Base-by-base conservation (phyloP, 1,139 yeast genomes). In the Protomyces macrosporus region DNA sequence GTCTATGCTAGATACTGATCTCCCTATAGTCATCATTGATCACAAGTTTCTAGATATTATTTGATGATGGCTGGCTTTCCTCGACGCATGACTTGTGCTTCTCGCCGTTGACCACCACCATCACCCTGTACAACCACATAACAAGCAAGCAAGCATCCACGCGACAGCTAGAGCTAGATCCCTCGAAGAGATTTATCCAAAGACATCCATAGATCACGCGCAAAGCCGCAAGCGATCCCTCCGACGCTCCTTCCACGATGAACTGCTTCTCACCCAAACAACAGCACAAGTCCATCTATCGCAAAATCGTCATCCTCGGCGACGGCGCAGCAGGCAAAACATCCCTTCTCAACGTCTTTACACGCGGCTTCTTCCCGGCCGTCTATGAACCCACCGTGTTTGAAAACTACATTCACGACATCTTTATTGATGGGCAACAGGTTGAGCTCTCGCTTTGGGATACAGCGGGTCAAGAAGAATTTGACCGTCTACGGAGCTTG, bases 381-480 rank as follows among this genome's bases (percentile, higher is more conserved):
- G 98, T 93, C 30, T 93, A 93, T 75, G 98, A 93, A 72, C 98
- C 98, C 34, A 93, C 98, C 0, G 98, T 93, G 42, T 93, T 93
- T 76, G 98, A 93, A 75, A 93, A 93, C 78, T 93, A 93, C 74
- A 96, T 91, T 66, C 98, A 93, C 76, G 98, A 93, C 74, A 91
- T 93, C 69, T 93, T 89, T 77, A 90, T 93, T 66, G 98, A 93
- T 75, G 95, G 95, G 56, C 91, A 90, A 75, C 90, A 95, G 60
- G 88, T 93, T 71, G 96, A 91, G 72, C 78, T 93, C 68, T 90
- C 97, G 35, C 79, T 93, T 65, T 93, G 98, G 98, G 98, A 93
- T 74, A 93, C 98, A 4, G 98, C 98, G 3, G 98, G 98, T 5
- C 98, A 93, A 78, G 98, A 93, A 77, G 98, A 93, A 77, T 93